A percentile compares a stretch with the other conserved stretches of the same genome.
These are phyloP conservation scores for Calonectria naviculata DNA, from an alignment of 2,329 filamentous ascomycete genomes.

Conservation along the genomic window DNA sequence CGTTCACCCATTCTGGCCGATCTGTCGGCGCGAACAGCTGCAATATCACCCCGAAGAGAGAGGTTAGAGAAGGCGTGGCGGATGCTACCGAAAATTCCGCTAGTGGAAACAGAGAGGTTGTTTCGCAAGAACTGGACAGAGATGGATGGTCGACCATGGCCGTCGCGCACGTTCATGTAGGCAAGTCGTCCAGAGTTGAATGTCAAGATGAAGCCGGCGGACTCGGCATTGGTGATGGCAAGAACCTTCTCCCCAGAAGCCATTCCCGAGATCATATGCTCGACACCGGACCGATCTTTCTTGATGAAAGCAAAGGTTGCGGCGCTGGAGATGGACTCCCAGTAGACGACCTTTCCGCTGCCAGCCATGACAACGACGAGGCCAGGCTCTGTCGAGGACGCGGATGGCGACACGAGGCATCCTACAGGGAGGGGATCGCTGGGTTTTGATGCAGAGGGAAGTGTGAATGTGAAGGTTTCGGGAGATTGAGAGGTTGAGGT, in stretches of 20 bases:
- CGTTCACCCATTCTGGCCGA: constrained; percentile 83
- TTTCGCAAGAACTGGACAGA: constrained; percentile 80
- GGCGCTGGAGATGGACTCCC: constrained; percentile 93
- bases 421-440: constrained; percentile 84
- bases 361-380: constrained; percentile 87
- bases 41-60: constrained; percentile 80
- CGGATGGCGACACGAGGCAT: constrained; percentile 82
- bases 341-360: constrained; percentile 89
- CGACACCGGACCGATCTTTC: constrained; percentile 83
- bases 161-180: constrained; percentile 86
- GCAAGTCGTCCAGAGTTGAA: constrained; percentile 89
- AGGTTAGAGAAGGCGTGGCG: constrained; percentile 79
- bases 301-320: constrained; percentile 86
- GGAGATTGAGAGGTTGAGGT: constrained; percentile 73
- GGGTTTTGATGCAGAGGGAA: constrained; percentile 77
- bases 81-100: constrained; percentile 84
- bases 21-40: constrained; percentile 80
- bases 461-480: constrained; percentile 82
- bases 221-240: constrained; percentile 84
- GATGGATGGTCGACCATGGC: constrained; percentile 86
- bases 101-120: constrained; percentile 63
- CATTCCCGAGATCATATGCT: constrained; percentile 78
- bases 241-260: constrained; percentile 82
- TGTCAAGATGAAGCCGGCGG: constrained; percentile 85
- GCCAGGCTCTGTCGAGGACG: constrained; percentile 83